Percentiles rank a stretch among this genome's conserved stretches.
phyloP scores from a whole-genome alignment of 2,329 filamentous ascomycete genomes.

The Paradendryphiella salina region DNA sequence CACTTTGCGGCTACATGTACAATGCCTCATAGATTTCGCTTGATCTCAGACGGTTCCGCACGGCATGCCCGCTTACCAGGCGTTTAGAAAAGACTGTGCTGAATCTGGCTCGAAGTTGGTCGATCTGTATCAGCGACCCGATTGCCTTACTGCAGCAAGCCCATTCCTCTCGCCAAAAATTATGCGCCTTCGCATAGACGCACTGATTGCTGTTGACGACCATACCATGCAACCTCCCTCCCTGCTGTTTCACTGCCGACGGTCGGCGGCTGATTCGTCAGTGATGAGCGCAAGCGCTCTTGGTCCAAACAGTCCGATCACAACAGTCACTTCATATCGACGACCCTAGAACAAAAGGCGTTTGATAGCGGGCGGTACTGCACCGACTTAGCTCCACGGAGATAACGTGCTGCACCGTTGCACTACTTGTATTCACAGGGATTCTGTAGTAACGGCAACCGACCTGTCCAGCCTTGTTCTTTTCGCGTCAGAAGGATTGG shows the following conservation, averaged over 20 bases:
- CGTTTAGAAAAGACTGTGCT: background rate
- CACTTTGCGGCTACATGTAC: background rate
- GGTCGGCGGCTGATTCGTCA: background rate
- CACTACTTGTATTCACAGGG: background rate
- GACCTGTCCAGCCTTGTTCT: background rate
- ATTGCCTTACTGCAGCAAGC: background rate
- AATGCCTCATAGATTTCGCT: background rate
- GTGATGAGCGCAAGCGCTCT: background rate
- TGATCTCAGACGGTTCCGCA: background rate
- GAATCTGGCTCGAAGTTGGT: slow-evolving; percentile 3
- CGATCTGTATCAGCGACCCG: background rate
- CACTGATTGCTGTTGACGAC: slow-evolving; percentile 1
- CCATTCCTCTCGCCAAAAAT: background rate
- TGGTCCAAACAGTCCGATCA: background rate
- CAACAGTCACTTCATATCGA: background rate
- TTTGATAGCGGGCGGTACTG: background rate
- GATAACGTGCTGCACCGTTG: slow-evolving; percentile 3
- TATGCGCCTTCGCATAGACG: background rate
- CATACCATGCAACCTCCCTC: background rate
- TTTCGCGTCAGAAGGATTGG: background rate
- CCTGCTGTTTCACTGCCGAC: background rate
- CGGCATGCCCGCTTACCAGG: slow-evolving; percentile 6
- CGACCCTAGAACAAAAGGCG: background rate
- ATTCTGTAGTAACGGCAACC: background rate
- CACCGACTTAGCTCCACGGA: slow-evolving; percentile 3